phyloP scores from a whole-genome alignment of 345 rosid genomes.

The Orychophragmus violaceus region DNA sequence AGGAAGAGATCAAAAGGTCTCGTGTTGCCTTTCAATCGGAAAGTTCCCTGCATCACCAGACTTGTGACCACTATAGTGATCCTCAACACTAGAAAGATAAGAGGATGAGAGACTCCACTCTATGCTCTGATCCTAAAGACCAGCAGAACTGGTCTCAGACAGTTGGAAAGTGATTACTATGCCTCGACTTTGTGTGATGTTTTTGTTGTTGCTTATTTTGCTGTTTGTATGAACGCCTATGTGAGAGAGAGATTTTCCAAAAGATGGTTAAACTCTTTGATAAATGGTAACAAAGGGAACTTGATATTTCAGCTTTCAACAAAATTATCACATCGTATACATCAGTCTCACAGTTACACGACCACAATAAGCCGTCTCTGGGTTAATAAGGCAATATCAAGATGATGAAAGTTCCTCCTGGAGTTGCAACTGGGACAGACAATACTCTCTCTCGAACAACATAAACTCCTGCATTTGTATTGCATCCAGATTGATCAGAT shows the following conservation, averaged over 20 bases:
- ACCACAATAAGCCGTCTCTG: not conserved
- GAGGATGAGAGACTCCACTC: conserved; percentile 43
- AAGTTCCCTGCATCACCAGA: conserved; percentile 8
- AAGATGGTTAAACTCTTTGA: not conserved
- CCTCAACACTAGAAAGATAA: conserved; percentile 4
- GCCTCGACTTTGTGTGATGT: not conserved
- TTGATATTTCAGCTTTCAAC: not conserved
- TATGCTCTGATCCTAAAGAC: conserved; percentile 32
- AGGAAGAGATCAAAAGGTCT: conserved; percentile 47
- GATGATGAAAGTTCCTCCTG: conserved; percentile 42
- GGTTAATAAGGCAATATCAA: conserved; percentile 18
- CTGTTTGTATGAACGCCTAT: not conserved
- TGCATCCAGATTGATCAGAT: conserved; percentile 15
- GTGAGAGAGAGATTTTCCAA: not conserved
- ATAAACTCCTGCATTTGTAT: conserved; percentile 63
- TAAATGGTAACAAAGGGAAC: not conserved
- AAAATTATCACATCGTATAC: conserved; percentile 7
- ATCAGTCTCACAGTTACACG: conserved; percentile 9
- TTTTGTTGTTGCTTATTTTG: too few relatives aligned
- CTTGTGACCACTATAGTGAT: not conserved
- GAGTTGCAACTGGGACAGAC: conserved; percentile 63
- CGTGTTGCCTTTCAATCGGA: not conserved
- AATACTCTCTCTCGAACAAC: conserved; percentile 77
- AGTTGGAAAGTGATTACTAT: not conserved
- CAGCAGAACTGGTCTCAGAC: not conserved